phyloP scores from a whole-genome alignment of 768 basidiomycete genomes.

The Russula sp. region DNA sequence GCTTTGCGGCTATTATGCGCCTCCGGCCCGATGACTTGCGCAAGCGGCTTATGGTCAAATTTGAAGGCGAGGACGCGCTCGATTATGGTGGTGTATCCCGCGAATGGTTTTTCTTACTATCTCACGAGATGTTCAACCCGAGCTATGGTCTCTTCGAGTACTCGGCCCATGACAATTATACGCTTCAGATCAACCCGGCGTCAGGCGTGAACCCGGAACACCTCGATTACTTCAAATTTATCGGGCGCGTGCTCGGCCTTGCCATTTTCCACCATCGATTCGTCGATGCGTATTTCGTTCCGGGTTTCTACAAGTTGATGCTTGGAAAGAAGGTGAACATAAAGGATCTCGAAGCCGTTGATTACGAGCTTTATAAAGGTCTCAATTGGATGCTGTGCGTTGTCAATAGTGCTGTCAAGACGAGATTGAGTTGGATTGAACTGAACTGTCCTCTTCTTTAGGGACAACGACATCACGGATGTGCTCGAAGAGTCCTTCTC shows the following conservation, averaged over 20 bases:
- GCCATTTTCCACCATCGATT: slow-evolving; percentile 77
- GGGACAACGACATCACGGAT: slow-evolving; percentile 74
- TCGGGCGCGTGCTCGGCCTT: slow-evolving; percentile 68
- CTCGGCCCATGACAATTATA: slow-evolving; percentile 76
- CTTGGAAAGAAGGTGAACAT: slow-evolving; percentile 57
- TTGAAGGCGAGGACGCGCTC: slow-evolving; percentile 76
- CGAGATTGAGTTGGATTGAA: neutral
- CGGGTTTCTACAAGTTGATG: slow-evolving; percentile 79
- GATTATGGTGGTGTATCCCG: slow-evolving; percentile 80
- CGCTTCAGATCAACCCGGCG: slow-evolving; percentile 74
- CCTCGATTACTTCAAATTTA: slow-evolving; percentile 78
- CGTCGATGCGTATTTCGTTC: slow-evolving; percentile 76
- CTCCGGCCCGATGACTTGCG: slow-evolving; percentile 68
- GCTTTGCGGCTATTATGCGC: slow-evolving; percentile 81
- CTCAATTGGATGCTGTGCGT: slow-evolving; percentile 74
- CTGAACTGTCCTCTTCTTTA: slow-evolving; percentile 32
- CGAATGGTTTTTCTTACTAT: slow-evolving; percentile 85
- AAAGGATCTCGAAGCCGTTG: slow-evolving; percentile 66
- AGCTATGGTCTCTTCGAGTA: slow-evolving; percentile 82
- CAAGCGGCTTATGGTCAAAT: slow-evolving; percentile 66
- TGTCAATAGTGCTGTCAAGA: slow-evolving; percentile 2
- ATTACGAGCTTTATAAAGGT: slow-evolving; percentile 65
- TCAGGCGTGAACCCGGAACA: slow-evolving; percentile 76
- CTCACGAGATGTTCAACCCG: slow-evolving; percentile 80
- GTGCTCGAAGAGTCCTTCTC: slow-evolving; percentile 73